These are phyloP conservation scores for Magnaporthiopsis incrustans DNA, from an alignment of 2,329 filamentous ascomycete species.

Conservation along the genomic window DNA sequence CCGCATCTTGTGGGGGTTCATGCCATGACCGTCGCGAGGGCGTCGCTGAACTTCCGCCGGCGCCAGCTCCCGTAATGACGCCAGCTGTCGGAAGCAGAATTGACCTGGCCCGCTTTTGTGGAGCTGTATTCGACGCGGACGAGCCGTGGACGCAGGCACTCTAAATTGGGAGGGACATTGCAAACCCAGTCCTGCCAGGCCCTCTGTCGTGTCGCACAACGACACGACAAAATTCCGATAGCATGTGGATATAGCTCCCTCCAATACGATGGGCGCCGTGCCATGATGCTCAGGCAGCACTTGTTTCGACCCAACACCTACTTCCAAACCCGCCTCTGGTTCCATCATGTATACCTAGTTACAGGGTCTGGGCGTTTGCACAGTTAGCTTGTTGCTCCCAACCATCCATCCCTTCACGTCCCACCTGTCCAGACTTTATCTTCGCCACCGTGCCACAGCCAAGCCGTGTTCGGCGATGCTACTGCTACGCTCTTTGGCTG, in stretches of 20 bases:
- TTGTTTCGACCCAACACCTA: neutral
- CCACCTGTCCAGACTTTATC: neutral
- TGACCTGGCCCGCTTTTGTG: neutral
- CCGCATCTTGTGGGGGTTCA: conserved; percentile 4
- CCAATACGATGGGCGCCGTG: neutral
- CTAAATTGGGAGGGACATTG: too few relatives aligned
- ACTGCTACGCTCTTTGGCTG: neutral
- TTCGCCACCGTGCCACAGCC: neutral
- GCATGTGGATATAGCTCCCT: neutral
- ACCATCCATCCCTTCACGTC: neutral
- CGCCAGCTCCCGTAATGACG: neutral
- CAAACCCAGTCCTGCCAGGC: too few relatives aligned
- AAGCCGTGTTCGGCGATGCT: neutral
- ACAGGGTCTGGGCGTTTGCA: neutral
- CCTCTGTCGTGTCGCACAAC: too few relatives aligned
- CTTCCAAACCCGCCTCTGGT: neutral
- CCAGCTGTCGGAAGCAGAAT: neutral
- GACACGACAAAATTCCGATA: neutral
- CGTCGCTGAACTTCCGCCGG: neutral
- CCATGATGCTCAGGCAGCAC: neutral
- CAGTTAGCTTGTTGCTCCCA: neutral
- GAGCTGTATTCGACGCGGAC: too few relatives aligned
- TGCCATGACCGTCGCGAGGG: neutral
- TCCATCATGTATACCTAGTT: too few relatives aligned
- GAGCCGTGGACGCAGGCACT: too few relatives aligned